phyloP scores from a whole-genome alignment of 202 grass and related monocot species.

The Digitaria exilis region DNA sequence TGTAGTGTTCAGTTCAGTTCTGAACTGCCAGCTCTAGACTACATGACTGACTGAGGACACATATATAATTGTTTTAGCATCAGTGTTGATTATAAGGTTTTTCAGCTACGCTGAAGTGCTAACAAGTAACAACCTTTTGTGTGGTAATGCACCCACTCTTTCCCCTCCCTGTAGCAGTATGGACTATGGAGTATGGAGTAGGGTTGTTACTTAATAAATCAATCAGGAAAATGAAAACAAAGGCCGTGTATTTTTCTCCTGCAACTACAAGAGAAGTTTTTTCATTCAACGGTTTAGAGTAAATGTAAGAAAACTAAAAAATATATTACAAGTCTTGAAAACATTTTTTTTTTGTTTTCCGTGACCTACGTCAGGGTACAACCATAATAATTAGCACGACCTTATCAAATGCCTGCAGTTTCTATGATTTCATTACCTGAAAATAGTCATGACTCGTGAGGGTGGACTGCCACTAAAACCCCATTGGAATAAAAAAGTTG shows the following conservation, averaged over 20 bases:
- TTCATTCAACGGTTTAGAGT: not conserved
- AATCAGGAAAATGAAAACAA: not conserved
- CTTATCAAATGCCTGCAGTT: not conserved
- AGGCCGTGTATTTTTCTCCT: not conserved
- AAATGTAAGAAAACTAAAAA: not conserved
- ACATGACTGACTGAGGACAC: not conserved
- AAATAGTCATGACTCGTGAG: not conserved
- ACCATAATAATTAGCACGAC: not conserved
- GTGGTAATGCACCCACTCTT: not conserved
- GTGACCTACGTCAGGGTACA: not conserved
- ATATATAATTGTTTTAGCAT: not conserved
- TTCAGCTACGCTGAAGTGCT: not conserved
- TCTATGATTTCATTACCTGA: not conserved
- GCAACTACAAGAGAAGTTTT: not conserved
- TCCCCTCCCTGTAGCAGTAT: not conserved
- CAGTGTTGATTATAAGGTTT: not conserved
- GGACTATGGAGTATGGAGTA: not conserved
- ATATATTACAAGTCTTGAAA: not conserved
- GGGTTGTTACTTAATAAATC: not conserved
- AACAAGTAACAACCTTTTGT: too few species aligned
- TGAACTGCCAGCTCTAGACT: not conserved
- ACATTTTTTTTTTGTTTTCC: not conserved
- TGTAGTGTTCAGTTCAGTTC: not conserved
- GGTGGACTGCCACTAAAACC: not conserved
- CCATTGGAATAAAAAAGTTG: not conserved